phyloP scores from a whole-genome alignment of 257 asterid genomes.

The Coffea eugenioides region DNA sequence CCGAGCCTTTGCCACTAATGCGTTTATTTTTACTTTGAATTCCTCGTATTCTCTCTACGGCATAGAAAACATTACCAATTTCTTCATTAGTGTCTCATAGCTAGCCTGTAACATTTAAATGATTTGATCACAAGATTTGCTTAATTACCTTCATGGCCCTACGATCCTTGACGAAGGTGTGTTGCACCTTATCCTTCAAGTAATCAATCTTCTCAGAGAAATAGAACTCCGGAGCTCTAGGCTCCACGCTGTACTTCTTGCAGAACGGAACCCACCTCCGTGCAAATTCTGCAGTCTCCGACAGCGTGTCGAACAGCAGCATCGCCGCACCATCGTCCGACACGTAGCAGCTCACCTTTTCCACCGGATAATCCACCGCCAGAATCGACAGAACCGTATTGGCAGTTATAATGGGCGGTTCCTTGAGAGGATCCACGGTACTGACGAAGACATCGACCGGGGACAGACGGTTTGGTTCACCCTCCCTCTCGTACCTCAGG shows the following conservation, averaged over 20 bases:
- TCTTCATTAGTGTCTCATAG: too few species aligned
- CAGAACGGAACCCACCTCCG: slow-evolving; percentile 93
- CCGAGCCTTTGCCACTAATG: slow-evolving; percentile 77
- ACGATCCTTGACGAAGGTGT: slow-evolving; percentile 81
- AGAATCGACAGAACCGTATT: slow-evolving; percentile 76
- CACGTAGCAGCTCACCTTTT: slow-evolving; percentile 77
- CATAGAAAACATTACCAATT: background rate
- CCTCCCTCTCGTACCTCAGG: slow-evolving; percentile 71
- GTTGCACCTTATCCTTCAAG: slow-evolving; percentile 74
- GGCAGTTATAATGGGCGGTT: slow-evolving; percentile 83
- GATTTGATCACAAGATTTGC: too few species aligned
- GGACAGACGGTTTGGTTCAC: slow-evolving; percentile 46
- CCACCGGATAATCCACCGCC: slow-evolving; percentile 75
- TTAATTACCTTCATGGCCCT: slow-evolving; percentile 76
- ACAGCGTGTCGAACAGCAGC: slow-evolving; percentile 69
- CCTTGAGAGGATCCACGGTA: slow-evolving; percentile 80
- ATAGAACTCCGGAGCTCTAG: slow-evolving; percentile 81
- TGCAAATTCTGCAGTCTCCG: slow-evolving; percentile 79
- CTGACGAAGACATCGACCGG: slow-evolving; percentile 73
- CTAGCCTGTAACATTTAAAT: too few species aligned
- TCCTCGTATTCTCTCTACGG: slow-evolving; percentile 84
- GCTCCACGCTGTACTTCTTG: slow-evolving; percentile 68
- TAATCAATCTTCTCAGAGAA: slow-evolving; percentile 79
- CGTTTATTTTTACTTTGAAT: slow-evolving; percentile 74
- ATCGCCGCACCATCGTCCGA: slow-evolving; percentile 93